Evolutionary conservation across 805 yeast species (phyloP).

Genomic region (Saturnispora gosingensis): DNA sequence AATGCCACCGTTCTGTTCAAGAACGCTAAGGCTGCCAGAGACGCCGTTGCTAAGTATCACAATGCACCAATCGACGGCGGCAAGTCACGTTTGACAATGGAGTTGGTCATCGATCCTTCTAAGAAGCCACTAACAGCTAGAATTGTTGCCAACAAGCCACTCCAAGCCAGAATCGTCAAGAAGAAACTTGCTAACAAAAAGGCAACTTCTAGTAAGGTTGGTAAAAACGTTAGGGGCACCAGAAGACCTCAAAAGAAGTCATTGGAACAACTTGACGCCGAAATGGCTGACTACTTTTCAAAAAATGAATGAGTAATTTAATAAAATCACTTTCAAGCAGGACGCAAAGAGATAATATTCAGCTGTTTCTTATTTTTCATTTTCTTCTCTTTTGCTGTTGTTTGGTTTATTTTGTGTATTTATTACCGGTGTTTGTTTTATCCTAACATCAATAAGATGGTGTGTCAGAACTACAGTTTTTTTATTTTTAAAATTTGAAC

Average conservation of each 20-base stretch:
- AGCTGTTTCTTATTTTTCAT: background rate
- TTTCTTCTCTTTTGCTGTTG: background rate
- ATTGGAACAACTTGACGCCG: conserved; percentile 90
- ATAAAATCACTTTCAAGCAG: background rate
- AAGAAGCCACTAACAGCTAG: conserved; percentile 67
- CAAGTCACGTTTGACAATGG: conserved; percentile 61
- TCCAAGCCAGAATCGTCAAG: conserved; percentile 20
- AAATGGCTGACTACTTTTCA: conserved; percentile 92
- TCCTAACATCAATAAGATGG: background rate
- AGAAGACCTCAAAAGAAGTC: conserved; percentile 49
- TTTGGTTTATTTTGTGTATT: conserved; percentile 2
- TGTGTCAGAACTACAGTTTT: background rate
- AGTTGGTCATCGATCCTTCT: conserved; percentile 78
- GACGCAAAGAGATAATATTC: background rate
- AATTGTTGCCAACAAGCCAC: conserved; percentile 40
- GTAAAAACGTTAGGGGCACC: conserved; percentile 10
- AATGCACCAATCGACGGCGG: conserved; percentile 94
- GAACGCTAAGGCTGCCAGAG: conserved; percentile 56
- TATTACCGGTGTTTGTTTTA: background rate
- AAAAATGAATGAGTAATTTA: conserved; percentile 29
- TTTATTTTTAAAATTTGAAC: background rate
- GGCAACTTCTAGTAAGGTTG: conserved; percentile 13
- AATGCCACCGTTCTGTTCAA: conserved; percentile 79
- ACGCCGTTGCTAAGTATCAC: conserved; percentile 76
- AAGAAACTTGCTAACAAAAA: conserved; percentile 39